Base-by-base conservation (phyloP, 129 eudicot species). In the Flaveria sonorensis region DNA sequence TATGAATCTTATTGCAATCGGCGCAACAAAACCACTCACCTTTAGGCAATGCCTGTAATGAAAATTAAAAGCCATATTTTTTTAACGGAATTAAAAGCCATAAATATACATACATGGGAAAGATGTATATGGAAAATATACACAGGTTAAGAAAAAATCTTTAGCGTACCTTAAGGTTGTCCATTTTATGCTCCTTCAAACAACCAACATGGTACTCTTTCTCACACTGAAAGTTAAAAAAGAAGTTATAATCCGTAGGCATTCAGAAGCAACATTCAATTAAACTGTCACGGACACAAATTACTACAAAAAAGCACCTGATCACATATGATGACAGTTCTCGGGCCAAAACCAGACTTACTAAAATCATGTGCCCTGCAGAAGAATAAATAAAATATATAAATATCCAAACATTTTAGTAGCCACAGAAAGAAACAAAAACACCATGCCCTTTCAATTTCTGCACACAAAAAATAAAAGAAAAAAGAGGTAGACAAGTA, bases 151-250 rank as follows among this genome's bases (percentile, higher is more conserved):
- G 7, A 50, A 59, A 20, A 15, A 24, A 50, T 5, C 24, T 60
- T 52, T 32, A 3, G 48, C 70, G 26, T 24, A 89, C 98, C 88
- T 86, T 83, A 19, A 91, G 81, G 77, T 88, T 84, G 45, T 79
- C 96, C 82, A 85, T 89, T 2, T 83, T 81, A 42, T 86, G 92
- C 73, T 89, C 94, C 82, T 68, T 87, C 62, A 95, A 68, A 62
- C 99, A 95, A 67, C 94, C 91, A 60, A 95, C 89, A 79, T 95
- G 99, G 79, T 89, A 95, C 77, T 95, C 97, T 71, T 74, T 91
- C 78, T 95, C 97, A 65, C 97, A 95, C 99, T 95, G 82, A 15
- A 81, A 76, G 71, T 72, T 11, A 16, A 26, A 45, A 6, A 52
- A n/a, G 67, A 7, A 4, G 40, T 23, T 67, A 64, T 40, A 73